These are phyloP conservation scores for Aspergillus sp. DNA, from an alignment of 2,329 filamentous ascomycete genomes.

Conservation along the genomic window DNA sequence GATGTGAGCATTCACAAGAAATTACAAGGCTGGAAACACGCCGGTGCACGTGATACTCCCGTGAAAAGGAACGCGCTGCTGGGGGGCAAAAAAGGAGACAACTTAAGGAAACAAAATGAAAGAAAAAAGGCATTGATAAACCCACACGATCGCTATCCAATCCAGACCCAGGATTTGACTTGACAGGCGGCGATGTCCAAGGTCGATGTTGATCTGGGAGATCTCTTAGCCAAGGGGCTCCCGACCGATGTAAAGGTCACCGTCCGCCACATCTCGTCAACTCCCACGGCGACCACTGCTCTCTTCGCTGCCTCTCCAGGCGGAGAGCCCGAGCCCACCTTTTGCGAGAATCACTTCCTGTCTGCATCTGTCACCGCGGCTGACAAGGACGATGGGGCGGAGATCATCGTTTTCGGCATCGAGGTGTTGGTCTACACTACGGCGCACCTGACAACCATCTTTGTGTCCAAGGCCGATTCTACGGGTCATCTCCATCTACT, in stretches of 20 bases:
- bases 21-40: neutral
- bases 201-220: conserved; percentile 37
- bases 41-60: conserved; percentile 17
- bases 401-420: conserved; percentile 76
- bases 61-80: conserved; percentile 11
- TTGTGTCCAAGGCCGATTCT: conserved; percentile 95
- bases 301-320: conserved; percentile 78
- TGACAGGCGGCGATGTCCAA: conserved; percentile 24
- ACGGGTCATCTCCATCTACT: conserved; percentile 79
- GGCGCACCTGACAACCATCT: conserved; percentile 76
- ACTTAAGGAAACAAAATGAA: conserved; percentile 4
- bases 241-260: conserved; percentile 60
- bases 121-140: neutral
- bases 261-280: conserved; percentile 84
- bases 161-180: neutral
- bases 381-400: conserved; percentile 30
- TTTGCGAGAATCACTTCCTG: conserved; percentile 81
- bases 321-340: conserved; percentile 71
- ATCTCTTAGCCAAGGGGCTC: conserved; percentile 53
- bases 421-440: conserved; percentile 89
- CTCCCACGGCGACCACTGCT: conserved; percentile 70
- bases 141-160: neutral
- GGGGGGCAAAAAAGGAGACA: neutral
- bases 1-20: neutral
- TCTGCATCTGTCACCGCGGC: conserved; percentile 52